phyloP scores from a whole-genome alignment of 306 rosid genomes.

The Vigna unguiculata region DNA sequence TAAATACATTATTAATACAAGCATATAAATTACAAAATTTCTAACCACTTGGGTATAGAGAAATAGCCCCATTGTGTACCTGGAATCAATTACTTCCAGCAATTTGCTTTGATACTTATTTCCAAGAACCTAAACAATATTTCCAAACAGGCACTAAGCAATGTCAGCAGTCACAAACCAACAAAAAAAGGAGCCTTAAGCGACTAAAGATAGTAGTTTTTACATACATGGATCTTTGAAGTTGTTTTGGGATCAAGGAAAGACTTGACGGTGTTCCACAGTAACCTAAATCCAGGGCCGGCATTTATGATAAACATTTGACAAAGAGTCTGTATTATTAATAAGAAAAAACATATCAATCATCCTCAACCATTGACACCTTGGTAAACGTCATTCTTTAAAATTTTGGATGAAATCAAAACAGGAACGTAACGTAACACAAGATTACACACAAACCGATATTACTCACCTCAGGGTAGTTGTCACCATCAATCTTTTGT shows the following conservation, averaged over 20 bases:
- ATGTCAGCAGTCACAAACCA: constrained; percentile 39
- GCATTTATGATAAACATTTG: constrained; percentile 99
- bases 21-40: constrained; percentile 15
- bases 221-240: constrained; percentile 91
- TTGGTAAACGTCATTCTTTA: constrained; percentile 21
- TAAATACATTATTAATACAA: constrained; percentile 16
- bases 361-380: constrained; percentile 24
- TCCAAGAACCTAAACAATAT: constrained; percentile 80
- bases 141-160: constrained; percentile 33
- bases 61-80: constrained; percentile 55
- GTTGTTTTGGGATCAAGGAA: constrained; percentile 96
- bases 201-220: constrained; percentile 18
- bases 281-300: constrained; percentile 94
- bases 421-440: neutral
- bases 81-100: constrained; percentile 90
- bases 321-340: constrained; percentile 75
- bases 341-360: constrained; percentile 18
- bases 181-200: constrained; percentile 25
- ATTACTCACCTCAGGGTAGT: constrained; percentile 86
- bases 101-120: constrained; percentile 93
- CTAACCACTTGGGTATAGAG: neutral
- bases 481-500: constrained; percentile 94
- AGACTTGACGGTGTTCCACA: constrained; percentile 88
- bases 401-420: constrained; percentile 33
- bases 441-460: constrained; percentile 19